These are phyloP conservation scores for Aspergillus fischeri DNA, from an alignment of 2,329 filamentous ascomycete genomes.

Conservation along the genomic window DNA sequence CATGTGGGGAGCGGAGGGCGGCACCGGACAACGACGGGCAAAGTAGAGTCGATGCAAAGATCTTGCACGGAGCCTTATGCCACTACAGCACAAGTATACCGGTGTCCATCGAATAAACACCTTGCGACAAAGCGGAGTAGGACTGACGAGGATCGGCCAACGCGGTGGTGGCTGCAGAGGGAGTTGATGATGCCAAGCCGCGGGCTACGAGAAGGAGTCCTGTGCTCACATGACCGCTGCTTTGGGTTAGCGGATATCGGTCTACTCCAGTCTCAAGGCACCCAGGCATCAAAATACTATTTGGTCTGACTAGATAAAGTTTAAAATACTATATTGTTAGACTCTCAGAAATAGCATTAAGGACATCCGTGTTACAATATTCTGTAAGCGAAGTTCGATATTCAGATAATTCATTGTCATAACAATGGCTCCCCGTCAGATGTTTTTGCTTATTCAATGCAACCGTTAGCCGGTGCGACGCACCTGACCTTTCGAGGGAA, in stretches of 20 bases:
- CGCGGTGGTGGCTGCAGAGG: constrained; percentile 25
- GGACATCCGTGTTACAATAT: background rate
- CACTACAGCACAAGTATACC: constrained; percentile 17
- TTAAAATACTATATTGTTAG: background rate
- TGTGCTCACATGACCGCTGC: background rate
- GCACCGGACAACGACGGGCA: constrained; percentile 26
- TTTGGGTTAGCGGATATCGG: constrained; percentile 1
- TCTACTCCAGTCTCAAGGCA: background rate
- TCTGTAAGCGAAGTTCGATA: background rate
- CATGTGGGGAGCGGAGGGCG: constrained; percentile 41
- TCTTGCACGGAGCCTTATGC: constrained; percentile 15
- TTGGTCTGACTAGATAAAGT: background rate
- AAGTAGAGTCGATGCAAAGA: constrained; percentile 21
- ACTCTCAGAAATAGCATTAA: background rate
- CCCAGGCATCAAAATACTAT: background rate
- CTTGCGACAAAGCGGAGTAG: constrained; percentile 18
- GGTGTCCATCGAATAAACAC: constrained; percentile 23
- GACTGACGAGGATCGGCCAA: constrained; percentile 14
- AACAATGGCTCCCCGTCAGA: background rate
- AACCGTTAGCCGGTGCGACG: background rate
- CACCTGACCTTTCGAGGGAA: too few relatives aligned
- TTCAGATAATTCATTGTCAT: background rate
- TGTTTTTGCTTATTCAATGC: background rate
- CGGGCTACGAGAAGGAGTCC: constrained; percentile 23
- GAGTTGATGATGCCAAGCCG: constrained; percentile 40